phyloP scores from a whole-genome alignment of 164 flowering plant species.

The Vitis riparia region DNA sequence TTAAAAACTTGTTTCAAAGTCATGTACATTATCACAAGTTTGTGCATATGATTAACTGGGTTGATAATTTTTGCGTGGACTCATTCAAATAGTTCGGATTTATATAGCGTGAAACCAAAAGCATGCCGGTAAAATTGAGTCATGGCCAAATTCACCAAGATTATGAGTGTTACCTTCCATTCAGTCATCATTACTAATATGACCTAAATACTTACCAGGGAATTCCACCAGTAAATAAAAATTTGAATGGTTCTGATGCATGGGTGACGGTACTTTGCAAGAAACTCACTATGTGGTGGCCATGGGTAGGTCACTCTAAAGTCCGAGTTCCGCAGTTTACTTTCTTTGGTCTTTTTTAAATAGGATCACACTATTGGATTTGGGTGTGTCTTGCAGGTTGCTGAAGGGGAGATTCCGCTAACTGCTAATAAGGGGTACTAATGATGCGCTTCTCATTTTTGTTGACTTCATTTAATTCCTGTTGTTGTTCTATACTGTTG shows the following conservation, averaged over 20 bases:
- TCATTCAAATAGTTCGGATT: too few species aligned
- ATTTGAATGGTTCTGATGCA: conserved; percentile 41
- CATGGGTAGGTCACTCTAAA: conserved; percentile 64
- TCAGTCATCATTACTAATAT: not conserved
- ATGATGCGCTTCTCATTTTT: not conserved
- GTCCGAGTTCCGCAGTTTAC: not conserved
- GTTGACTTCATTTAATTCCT: not conserved
- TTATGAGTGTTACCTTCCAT: too few species aligned
- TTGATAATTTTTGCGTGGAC: too few species aligned
- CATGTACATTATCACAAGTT: too few species aligned
- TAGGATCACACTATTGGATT: not conserved
- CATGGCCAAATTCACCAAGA: too few species aligned
- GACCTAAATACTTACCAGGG: conserved; percentile 43
- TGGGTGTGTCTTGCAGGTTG: conserved; percentile 55
- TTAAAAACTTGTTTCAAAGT: too few species aligned
- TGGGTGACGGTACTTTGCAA: conserved; percentile 76
- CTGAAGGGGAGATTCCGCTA: conserved; percentile 76
- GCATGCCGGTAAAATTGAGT: too few species aligned
- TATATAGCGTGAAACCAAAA: too few species aligned
- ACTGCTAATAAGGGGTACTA: conserved; percentile 58
- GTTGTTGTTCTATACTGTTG: not conserved
- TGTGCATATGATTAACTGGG: too few species aligned
- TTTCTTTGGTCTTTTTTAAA: not conserved
- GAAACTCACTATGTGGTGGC: conserved; percentile 81
- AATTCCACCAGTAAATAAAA: conserved; percentile 66